These are phyloP conservation scores for Cardiospermum halicacabum DNA, from an alignment of 345 rosid species.

Conservation along the genomic window DNA sequence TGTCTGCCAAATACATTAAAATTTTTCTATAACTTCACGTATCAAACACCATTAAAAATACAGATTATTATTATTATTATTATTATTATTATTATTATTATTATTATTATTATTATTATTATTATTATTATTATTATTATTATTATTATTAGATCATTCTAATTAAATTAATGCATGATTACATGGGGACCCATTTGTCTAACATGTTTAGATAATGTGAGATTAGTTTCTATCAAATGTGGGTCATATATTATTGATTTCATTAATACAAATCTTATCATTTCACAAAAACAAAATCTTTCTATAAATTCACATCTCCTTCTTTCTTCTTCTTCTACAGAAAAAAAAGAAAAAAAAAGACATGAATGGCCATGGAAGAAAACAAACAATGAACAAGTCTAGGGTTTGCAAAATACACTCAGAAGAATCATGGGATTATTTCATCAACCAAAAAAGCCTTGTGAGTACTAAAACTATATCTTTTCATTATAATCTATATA, in stretches of 20 bases:
- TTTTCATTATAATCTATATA: too few relatives aligned
- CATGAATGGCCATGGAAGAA: slow-evolving; percentile 18
- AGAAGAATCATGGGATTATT: slow-evolving; percentile 33
- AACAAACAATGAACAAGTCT: slow-evolving; percentile 18
- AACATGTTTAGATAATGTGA: not conserved
- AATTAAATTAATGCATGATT: not conserved
- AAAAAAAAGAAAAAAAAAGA: not conserved
- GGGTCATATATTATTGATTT: slow-evolving; percentile 16
- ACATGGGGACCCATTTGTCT: slow-evolving; percentile 7
- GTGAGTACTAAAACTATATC: slow-evolving; percentile 21
- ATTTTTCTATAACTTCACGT: too few relatives aligned
- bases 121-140: too few relatives aligned
- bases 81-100: too few relatives aligned
- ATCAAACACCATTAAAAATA: too few relatives aligned
- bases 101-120: too few relatives aligned
- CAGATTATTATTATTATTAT: too few relatives aligned
- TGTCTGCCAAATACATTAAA: too few relatives aligned
- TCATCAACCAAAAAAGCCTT: slow-evolving; percentile 28
- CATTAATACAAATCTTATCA: slow-evolving; percentile 11
- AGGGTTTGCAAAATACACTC: slow-evolving; percentile 38
- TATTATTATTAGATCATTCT: not conserved
- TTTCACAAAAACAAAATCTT: too few relatives aligned
- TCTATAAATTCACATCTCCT: not conserved
- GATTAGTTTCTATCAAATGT: not conserved
- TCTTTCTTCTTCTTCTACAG: not conserved